Conservation (phyloP, 2,329 filamentous ascomycete species). For the Catunica adiposa region DNA sequence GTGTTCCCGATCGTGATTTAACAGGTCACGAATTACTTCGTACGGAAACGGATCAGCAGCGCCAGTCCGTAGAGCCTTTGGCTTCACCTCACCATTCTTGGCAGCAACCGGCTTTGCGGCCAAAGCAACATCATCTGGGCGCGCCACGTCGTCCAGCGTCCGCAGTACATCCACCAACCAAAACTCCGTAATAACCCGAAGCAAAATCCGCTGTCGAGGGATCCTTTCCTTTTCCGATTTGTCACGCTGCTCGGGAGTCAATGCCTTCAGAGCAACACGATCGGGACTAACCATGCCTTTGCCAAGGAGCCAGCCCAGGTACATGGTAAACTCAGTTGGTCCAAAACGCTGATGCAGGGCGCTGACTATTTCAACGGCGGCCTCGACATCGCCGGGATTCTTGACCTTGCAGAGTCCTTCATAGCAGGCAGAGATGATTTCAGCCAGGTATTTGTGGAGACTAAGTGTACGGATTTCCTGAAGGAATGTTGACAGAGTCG, state of each 20-base stretch:
- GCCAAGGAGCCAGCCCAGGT: constrained; percentile 81
- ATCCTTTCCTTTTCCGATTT: constrained; percentile 92
- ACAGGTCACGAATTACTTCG: constrained; percentile 91
- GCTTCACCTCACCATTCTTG: constrained; percentile 41
- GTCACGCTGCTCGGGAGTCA: constrained; percentile 69
- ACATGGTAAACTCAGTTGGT: constrained; percentile 74
- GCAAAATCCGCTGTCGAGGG: constrained; percentile 64
- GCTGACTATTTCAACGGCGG: constrained; percentile 82
- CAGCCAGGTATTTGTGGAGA: constrained; percentile 89
- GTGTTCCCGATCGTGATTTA: constrained; percentile 87
- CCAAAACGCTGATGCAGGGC: constrained; percentile 94
- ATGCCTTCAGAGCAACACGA: constrained; percentile 60
- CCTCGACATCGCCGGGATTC: constrained; percentile 75
- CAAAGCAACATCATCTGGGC: constrained; percentile 46
- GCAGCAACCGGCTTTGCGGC: constrained; percentile 30
- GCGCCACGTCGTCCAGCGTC: constrained; percentile 53
- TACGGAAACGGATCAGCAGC: constrained; percentile 84
- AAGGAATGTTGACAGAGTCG: constrained; percentile 67
- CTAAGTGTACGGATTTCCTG: constrained; percentile 82
- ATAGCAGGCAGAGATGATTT: constrained; percentile 90
- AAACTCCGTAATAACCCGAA: constrained; percentile 84
- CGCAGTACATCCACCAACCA: constrained; percentile 84
- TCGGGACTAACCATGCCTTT: constrained; percentile 85
- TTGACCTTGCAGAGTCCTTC: constrained; percentile 88
- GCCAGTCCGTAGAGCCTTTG: constrained; percentile 38